phyloP scores from a whole-genome alignment of 1,139 yeast species.

The Saccharomyces hybrid region DNA sequence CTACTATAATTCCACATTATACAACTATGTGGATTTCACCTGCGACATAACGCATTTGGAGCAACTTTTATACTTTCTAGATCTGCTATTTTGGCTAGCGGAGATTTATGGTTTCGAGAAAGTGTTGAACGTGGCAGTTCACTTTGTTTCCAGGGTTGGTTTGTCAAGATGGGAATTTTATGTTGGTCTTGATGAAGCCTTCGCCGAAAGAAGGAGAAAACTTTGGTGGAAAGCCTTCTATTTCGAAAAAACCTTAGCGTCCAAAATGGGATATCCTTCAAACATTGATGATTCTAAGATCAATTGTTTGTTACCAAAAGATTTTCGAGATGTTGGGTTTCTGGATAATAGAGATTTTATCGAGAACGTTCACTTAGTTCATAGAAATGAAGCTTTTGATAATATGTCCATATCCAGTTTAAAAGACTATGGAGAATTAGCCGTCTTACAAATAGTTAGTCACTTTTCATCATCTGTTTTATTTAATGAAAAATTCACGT shows the following conservation, averaged over 20 bases:
- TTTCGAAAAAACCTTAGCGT: slow-evolving; percentile 15
- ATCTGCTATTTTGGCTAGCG: slow-evolving; percentile 19
- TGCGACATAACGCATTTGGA: slow-evolving; percentile 25
- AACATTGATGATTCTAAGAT: slow-evolving; percentile 18
- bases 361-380: slow-evolving; percentile 11
- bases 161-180: slow-evolving; percentile 31
- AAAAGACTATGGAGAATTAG: slow-evolving; percentile 19
- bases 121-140: slow-evolving; percentile 19
- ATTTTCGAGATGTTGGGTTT: slow-evolving; percentile 23
- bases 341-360: slow-evolving; percentile 21
- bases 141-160: slow-evolving; percentile 23
- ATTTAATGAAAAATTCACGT: slow-evolving; percentile 23
- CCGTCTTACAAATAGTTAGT: slow-evolving; percentile 14
- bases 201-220: slow-evolving; percentile 27
- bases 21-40: slow-evolving; percentile 14
- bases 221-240: slow-evolving; percentile 29
- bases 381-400: slow-evolving; percentile 10
- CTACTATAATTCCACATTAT: slow-evolving; percentile 22
- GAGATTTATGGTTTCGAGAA: slow-evolving; percentile 22
- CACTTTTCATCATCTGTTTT: slow-evolving; percentile 19
- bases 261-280: slow-evolving; percentile 19
- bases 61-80: slow-evolving; percentile 18
- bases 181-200: slow-evolving; percentile 27
- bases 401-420: slow-evolving; percentile 11
- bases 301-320: slow-evolving; percentile 22